phyloP scores from a whole-genome alignment of 768 basidiomycete species.

The Psilocybe tampanensis region DNA sequence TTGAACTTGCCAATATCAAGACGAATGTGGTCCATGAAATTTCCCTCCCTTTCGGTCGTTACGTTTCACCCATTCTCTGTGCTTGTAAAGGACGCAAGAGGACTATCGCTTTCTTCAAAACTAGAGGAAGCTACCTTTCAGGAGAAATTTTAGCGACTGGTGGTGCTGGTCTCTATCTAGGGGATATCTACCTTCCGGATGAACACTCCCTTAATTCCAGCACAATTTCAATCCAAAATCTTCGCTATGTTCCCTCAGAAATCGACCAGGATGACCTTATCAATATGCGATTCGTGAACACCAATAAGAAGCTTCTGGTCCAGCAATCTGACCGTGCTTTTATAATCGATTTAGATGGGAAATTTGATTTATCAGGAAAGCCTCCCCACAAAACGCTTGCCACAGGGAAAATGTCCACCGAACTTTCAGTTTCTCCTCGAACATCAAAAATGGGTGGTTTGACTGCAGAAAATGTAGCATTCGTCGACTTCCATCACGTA shows the following conservation, averaged over 20 bases:
- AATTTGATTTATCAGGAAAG: constrained; percentile 47
- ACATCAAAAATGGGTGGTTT: constrained; percentile 10
- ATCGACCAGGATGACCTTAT: constrained; percentile 45
- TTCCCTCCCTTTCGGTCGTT: constrained; percentile 64
- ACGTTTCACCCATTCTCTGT: constrained; percentile 61
- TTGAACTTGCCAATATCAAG: constrained; percentile 63
- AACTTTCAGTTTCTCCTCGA: constrained; percentile 49
- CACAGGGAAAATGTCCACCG: constrained; percentile 60
- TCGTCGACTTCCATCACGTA: constrained; percentile 72
- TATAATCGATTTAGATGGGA: constrained; percentile 38
- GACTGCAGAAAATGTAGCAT: constrained; percentile 48
- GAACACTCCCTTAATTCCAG: constrained; percentile 18
- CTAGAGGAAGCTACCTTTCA: constrained; percentile 57
- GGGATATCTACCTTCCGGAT: constrained; percentile 54
- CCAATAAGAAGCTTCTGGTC: constrained; percentile 55
- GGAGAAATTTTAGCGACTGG: constrained; percentile 70
- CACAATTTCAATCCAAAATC: constrained; percentile 45
- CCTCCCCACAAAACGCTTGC: constrained; percentile 50
- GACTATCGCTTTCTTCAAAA: constrained; percentile 66
- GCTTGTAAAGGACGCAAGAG: constrained; percentile 42
- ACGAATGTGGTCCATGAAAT: constrained; percentile 49
- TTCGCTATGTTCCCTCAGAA: constrained; percentile 53
- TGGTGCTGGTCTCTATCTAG: constrained; percentile 64
- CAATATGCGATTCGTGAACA: constrained; percentile 59
- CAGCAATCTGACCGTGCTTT: constrained; percentile 42